Percentiles rank a stretch among this genome's conserved stretches.
Evolutionary conservation across 208 protist species (phyloP).

Genomic region (Phytomonas sp.): DNA sequence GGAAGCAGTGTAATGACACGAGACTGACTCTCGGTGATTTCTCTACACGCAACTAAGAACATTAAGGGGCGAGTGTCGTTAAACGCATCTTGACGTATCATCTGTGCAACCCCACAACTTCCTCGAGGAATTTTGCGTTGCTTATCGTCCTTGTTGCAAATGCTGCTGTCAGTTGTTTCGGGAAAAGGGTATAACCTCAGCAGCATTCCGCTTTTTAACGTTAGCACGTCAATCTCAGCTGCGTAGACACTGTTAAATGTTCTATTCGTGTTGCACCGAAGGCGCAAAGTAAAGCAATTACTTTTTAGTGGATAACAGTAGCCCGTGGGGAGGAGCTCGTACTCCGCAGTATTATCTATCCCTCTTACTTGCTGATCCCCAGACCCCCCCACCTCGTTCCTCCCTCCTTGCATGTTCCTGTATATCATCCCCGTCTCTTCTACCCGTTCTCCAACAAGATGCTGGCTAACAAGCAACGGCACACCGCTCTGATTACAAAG

Average conservation of each 20-base stretch:
- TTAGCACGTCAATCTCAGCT: conserved; percentile 1
- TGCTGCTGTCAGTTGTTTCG: neutral
- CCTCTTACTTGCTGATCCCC: neutral
- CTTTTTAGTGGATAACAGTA: neutral
- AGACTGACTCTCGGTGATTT: conserved; percentile 35
- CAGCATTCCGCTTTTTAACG: neutral
- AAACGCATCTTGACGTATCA: conserved; percentile 14
- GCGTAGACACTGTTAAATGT: neutral
- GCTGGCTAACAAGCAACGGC: conserved; percentile 18
- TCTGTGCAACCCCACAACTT: conserved; percentile 9
- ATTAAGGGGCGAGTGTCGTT: conserved; percentile 23
- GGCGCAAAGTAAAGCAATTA: conserved; percentile 4
- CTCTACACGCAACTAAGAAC: conserved; percentile 42
- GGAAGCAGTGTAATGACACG: conserved; percentile 51
- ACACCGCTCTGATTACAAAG: conserved; percentile 26
- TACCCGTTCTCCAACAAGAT: conserved; percentile 12
- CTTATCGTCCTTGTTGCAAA: conserved; percentile 1
- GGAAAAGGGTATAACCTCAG: neutral
- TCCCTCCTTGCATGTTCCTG: too few species aligned
- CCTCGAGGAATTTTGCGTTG: neutral
- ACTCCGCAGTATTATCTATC: neutral
- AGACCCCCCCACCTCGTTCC: too few species aligned
- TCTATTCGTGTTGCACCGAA: neutral
- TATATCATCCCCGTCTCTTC: neutral
- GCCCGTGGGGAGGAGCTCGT: neutral